Conservation (phyloP, 129 eudicot genomes). For the Solidago caesia region DNA sequence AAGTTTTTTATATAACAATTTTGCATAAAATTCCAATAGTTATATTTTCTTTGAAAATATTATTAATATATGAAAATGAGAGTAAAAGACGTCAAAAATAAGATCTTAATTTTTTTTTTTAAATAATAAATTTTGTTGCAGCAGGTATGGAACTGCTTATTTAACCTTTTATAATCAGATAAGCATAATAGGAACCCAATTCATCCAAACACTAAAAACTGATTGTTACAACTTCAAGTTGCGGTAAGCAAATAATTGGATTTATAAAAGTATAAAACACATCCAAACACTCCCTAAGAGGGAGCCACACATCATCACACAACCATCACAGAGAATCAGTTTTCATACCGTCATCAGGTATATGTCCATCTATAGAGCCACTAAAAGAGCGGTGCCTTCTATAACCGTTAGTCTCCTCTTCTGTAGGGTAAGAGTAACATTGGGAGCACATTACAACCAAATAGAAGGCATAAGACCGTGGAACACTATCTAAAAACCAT, state of each 20-base stretch:
- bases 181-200: background rate
- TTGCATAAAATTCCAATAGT: background rate
- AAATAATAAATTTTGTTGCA: background rate
- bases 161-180: background rate
- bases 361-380: conserved; percentile 55
- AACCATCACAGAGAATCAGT: background rate
- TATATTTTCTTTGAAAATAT: background rate
- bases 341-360: conserved; percentile 56
- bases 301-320: background rate
- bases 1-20: background rate
- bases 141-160: background rate
- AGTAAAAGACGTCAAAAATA: background rate
- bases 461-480: conserved; percentile 15
- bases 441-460: conserved; percentile 23
- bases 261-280: background rate
- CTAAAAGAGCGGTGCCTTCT: conserved; percentile 50
- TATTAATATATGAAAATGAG: background rate
- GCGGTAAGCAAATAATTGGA: background rate
- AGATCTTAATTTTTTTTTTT: background rate
- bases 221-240: background rate
- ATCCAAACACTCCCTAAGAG: background rate
- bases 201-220: background rate
- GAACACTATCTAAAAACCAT: conserved; percentile 9
- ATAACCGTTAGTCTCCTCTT: conserved; percentile 57
- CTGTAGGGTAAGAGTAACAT: conserved; percentile 38